phyloP scores from a whole-genome alignment of 2,329 filamentous ascomycete species.

The Alternaria sp. region DNA sequence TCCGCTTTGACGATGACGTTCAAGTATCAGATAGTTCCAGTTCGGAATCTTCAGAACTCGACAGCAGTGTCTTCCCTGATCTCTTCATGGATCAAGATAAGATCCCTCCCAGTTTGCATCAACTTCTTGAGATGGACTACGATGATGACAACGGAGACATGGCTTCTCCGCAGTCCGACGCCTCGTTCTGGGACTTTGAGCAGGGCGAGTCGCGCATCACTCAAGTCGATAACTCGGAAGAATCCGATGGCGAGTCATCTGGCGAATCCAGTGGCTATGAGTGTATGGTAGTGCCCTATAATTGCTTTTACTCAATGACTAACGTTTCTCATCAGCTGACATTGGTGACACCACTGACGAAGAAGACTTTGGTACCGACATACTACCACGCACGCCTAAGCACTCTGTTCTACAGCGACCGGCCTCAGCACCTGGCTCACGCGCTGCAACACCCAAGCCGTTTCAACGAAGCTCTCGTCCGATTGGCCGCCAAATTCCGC shows the following conservation, averaged over 20 bases:
- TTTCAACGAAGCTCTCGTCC: conserved; percentile 43
- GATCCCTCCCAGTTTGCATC: conserved; percentile 74
- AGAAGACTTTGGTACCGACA: conserved; percentile 52
- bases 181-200: conserved; percentile 69
- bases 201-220: conserved; percentile 54
- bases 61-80: conserved; percentile 74
- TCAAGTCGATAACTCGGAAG: conserved; percentile 35
- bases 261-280: conserved; percentile 63
- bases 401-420: conserved; percentile 58
- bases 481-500: conserved; percentile 37
- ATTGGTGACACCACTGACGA: conserved; percentile 66
- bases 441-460: conserved; percentile 45
- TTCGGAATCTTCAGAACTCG: conserved; percentile 59
- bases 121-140: conserved; percentile 69
- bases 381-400: conserved; percentile 55
- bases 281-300: conserved; percentile 55
- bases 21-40: conserved; percentile 66
- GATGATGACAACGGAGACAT: conserved; percentile 56
- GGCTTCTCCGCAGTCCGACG: conserved; percentile 46
- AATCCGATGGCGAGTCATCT: conserved; percentile 53
- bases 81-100: conserved; percentile 79
- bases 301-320: conserved; percentile 47
- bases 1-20: conserved; percentile 73
- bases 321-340: conserved; percentile 58
- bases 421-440: conserved; percentile 52